Conservation (phyloP, 768 basidiomycete species). For the Lactarius deliciosus region DNA sequence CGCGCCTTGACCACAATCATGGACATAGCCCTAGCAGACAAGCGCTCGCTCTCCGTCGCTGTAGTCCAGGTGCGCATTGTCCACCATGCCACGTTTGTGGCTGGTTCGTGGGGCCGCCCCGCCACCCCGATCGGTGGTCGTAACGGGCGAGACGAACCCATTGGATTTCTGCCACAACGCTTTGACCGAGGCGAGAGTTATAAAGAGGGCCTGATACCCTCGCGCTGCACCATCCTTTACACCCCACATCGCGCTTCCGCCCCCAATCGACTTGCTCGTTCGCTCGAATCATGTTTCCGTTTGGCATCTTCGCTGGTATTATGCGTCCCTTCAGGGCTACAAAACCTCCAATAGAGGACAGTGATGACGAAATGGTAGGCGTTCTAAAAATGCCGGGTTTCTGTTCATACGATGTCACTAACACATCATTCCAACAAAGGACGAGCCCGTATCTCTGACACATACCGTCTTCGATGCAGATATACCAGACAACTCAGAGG, state of each 20-base stretch:
- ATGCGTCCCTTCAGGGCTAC: slow-evolving; percentile 8
- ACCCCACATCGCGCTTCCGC: neutral
- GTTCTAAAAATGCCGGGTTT: neutral
- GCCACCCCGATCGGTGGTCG: neutral
- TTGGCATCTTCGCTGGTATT: slow-evolving; percentile 7
- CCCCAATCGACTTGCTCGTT: neutral
- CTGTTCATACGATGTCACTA: slow-evolving; percentile 1
- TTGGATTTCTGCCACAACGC: neutral
- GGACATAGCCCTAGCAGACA: neutral
- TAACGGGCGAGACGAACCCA: neutral
- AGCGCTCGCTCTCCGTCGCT: neutral
- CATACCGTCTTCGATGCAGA: neutral
- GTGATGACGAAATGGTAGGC: slow-evolving; percentile 19
- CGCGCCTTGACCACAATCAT: neutral
- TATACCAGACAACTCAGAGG: neutral
- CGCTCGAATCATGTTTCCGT: slow-evolving; percentile 8
- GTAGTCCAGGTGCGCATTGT: neutral
- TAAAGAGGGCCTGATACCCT: neutral
- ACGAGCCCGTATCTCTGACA: neutral
- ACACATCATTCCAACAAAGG: slow-evolving; percentile 9
- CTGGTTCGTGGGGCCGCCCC: neutral
- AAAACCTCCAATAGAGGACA: slow-evolving; percentile 6
- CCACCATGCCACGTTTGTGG: slow-evolving; percentile 7
- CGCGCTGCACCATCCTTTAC: neutral
- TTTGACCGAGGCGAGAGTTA: slow-evolving; percentile 1